Percentiles rank a stretch among this genome's conserved stretches.
Evolutionary conservation across 805 yeast genomes (phyloP).

Genomic region (Yarrowia keelungensis): DNA sequence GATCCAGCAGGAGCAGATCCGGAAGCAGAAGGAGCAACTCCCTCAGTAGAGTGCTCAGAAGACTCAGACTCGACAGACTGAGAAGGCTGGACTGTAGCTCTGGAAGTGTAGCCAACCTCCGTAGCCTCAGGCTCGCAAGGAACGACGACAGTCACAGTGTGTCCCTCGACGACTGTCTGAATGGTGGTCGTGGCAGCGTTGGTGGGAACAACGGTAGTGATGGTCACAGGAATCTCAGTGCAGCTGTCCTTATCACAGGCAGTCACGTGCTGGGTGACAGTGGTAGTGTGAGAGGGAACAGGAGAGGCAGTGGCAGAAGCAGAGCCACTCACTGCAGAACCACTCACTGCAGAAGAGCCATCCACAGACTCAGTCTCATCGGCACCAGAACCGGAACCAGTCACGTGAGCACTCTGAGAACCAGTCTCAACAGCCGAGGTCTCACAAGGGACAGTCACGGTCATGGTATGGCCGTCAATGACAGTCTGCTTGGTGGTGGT

Average conservation of each 20-base stretch:
- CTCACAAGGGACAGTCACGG: slow-evolving; percentile 9
- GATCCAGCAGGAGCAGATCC: neutral
- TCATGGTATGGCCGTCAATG: slow-evolving; percentile 3
- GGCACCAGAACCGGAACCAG: neutral
- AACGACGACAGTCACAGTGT: neutral
- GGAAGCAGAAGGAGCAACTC: neutral
- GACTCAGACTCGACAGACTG: neutral
- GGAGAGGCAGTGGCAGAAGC: too few species aligned
- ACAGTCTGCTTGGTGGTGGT: slow-evolving; percentile 5
- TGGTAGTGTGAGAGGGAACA: neutral
- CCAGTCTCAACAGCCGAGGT: neutral
- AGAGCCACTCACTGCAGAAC: too few species aligned
- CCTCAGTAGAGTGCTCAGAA: neutral
- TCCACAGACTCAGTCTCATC: neutral
- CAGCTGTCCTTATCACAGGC: neutral
- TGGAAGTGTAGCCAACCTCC: neutral
- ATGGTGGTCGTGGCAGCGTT: neutral
- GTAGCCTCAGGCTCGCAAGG: neutral
- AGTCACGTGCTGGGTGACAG: slow-evolving; percentile 8
- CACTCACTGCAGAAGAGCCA: too few species aligned
- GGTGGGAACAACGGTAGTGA: neutral
- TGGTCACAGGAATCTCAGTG: neutral
- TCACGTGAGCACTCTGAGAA: neutral
- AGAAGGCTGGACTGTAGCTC: neutral
- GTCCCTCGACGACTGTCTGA: slow-evolving; percentile 3